Conservation (phyloP, 257 asterid species). For the Gentiana straminea region DNA sequence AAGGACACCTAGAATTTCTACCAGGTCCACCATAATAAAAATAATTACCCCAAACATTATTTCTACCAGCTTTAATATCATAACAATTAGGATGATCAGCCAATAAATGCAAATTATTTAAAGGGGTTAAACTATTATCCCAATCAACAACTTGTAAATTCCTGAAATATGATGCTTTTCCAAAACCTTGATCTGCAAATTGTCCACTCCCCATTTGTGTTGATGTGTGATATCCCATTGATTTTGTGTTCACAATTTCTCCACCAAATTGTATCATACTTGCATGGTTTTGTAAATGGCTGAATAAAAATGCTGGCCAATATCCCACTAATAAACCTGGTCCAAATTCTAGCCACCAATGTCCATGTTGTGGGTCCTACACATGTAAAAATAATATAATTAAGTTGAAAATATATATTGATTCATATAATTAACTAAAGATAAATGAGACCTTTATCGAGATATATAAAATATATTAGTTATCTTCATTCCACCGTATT, state of each 20-base stretch:
- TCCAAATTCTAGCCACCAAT: slow-evolving; percentile 95
- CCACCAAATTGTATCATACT: slow-evolving; percentile 94
- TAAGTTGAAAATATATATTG: too few species aligned
- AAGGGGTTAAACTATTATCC: slow-evolving; percentile 77
- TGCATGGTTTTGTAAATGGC: slow-evolving; percentile 62
- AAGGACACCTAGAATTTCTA: slow-evolving; percentile 61
- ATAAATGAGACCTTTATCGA: too few species aligned
- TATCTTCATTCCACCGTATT: too few species aligned
- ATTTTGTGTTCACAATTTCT: slow-evolving; percentile 65
- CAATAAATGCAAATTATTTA: slow-evolving; percentile 57
- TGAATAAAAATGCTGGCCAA: slow-evolving; percentile 75
- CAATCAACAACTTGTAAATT: slow-evolving; percentile 85
- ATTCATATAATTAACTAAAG: too few species aligned
- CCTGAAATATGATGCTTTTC: slow-evolving; percentile 76
- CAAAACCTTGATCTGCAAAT: slow-evolving; percentile 76
- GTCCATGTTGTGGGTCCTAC: slow-evolving; percentile 96
- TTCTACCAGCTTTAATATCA: slow-evolving; percentile 67
- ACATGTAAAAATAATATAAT: too few species aligned
- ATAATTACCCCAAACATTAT: slow-evolving; percentile 83
- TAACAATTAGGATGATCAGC: slow-evolving; percentile 91
- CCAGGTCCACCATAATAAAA: slow-evolving; percentile 97
- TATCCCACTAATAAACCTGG: slow-evolving; percentile 72
- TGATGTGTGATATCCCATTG: slow-evolving; percentile 66
- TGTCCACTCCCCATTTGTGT: slow-evolving; percentile 97
- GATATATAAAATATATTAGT: too few species aligned